Conservation (phyloP, 768 basidiomycete genomes). For the Tricholoma flavovirens region DNA sequence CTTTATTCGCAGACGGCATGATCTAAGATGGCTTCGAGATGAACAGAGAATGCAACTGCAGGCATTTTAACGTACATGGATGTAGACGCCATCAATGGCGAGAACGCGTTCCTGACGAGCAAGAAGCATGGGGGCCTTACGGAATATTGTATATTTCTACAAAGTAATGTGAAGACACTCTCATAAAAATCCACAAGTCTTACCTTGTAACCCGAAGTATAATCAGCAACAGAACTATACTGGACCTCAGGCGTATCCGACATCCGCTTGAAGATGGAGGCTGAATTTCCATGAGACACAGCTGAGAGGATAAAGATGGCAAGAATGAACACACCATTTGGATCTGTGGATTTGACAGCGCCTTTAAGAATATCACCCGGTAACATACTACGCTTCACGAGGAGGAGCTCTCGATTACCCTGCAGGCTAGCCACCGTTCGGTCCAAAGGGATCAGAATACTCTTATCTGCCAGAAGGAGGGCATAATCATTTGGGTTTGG, state of each 20-base stretch:
- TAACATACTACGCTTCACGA: constrained; percentile 76
- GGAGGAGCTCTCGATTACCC: constrained; percentile 75
- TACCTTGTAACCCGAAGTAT: constrained; percentile 83
- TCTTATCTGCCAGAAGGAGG: constrained; percentile 61
- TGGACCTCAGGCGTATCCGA: constrained; percentile 66
- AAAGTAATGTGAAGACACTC: background rate
- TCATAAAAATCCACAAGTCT: constrained; percentile 1
- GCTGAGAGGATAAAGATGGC: background rate
- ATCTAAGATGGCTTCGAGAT: constrained; percentile 45
- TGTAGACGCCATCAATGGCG: constrained; percentile 92
- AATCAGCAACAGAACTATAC: constrained; percentile 63
- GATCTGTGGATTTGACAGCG: constrained; percentile 75
- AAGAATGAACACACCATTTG: constrained; percentile 60
- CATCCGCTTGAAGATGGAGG: constrained; percentile 89
- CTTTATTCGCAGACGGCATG: constrained; percentile 78
- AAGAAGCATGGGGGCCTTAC: constrained; percentile 92
- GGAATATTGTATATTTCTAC: constrained; percentile 87
- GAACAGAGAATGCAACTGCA: constrained; percentile 1
- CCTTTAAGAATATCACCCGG: constrained; percentile 63
- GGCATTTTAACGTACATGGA: constrained; percentile 53
- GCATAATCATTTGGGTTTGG: constrained; percentile 77
- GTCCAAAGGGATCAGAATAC: constrained; percentile 84
- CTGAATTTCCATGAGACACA: constrained; percentile 30
- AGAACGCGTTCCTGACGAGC: constrained; percentile 85
- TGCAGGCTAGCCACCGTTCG: constrained; percentile 94